Evolutionary conservation across 306 rosid genomes (phyloP), one percentile per base, ranked within the genome.

Genomic region (Comarum palustre): DNA sequence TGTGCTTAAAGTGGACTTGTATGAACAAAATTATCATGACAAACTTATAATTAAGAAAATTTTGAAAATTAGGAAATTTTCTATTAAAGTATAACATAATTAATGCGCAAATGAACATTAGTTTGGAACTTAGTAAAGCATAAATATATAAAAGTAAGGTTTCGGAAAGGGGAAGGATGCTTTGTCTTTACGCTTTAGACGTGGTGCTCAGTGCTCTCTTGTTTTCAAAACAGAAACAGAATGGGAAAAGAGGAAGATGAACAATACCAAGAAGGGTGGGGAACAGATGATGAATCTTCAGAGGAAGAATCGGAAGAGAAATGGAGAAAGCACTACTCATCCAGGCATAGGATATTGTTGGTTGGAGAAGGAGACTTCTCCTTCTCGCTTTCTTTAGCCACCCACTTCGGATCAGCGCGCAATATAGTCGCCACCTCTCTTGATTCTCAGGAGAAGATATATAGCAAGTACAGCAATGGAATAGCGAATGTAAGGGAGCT

Each of bases 291-390:
- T 57, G 67, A 63, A 29, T 58, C 10, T 9, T 55, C 32, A 31
- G 78, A 55, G 0, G 76, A 81, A 6, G 76, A 48, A 1, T 73
- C 64, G 9, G 81, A 76, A 64, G 90, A 75, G 81, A 80, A 78
- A 82, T 85, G 97, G 96, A 83, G 64, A 61, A 84, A 81, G n/a
- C 89, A 89, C 78, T 90, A 92, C 78, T 92, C 92, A 24, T 92
- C 97, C 4, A 81, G 20, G 41, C 96, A 90, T 0, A 82, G 73
- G 72, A 90, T 88, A 62, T 84, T 90, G 20, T 65, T 92, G 65
- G 89, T 92, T 38, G 96, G 97, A 65, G 97, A 92, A 60, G 97
- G 97, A 63, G 97, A 92, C 71, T 89, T 92, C 73, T 89, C 96
- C 32, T 87, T 92, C 76, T 77, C 97, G 17, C 83, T 86, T 12